Percentiles rank a stretch among this genome's conserved stretches.
Evolutionary conservation across 495 filamentous ascomycete species (phyloP).

Genomic region (Xanthoparmelia taractica): DNA sequence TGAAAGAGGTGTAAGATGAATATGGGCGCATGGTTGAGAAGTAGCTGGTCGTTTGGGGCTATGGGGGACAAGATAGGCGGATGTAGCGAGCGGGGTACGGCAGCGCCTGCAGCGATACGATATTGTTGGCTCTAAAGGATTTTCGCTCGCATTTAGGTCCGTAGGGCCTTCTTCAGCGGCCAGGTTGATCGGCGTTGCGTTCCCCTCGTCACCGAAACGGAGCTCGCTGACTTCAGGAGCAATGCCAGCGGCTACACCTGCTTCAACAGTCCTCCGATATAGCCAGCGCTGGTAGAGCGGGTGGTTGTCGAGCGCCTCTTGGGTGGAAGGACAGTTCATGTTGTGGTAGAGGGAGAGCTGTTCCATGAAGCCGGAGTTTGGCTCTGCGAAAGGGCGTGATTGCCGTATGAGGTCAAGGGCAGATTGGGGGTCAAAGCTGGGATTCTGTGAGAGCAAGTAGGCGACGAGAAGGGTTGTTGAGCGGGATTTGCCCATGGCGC

Average conservation of each 20-base stretch:
- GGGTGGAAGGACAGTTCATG: conserved; percentile 61
- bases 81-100: conserved; percentile 54
- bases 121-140: background rate
- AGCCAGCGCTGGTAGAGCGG: conserved; percentile 84
- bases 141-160: background rate
- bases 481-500: conserved; percentile 93
- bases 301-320: conserved; percentile 50
- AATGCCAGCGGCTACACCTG: conserved; percentile 59
- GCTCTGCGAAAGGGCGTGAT: conserved; percentile 65
- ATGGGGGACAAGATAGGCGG: conserved; percentile 54
- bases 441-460: conserved; percentile 61
- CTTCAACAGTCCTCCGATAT: conserved; percentile 68
- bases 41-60: conserved; percentile 19
- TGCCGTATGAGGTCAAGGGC: conserved; percentile 56
- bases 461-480: conserved; percentile 78
- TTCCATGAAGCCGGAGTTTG: conserved; percentile 80
- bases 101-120: conserved; percentile 23
- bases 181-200: conserved; percentile 17
- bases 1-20: conserved; percentile 80
- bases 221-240: conserved; percentile 67
- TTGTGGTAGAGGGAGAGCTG: conserved; percentile 81
- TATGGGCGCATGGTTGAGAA: conserved; percentile 57
- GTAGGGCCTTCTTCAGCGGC: background rate
- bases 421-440: conserved; percentile 37
- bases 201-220: conserved; percentile 75